phyloP scores from a whole-genome alignment of 2,329 filamentous ascomycete genomes.

The Pseudovirgaria hyperparasitica region DNA sequence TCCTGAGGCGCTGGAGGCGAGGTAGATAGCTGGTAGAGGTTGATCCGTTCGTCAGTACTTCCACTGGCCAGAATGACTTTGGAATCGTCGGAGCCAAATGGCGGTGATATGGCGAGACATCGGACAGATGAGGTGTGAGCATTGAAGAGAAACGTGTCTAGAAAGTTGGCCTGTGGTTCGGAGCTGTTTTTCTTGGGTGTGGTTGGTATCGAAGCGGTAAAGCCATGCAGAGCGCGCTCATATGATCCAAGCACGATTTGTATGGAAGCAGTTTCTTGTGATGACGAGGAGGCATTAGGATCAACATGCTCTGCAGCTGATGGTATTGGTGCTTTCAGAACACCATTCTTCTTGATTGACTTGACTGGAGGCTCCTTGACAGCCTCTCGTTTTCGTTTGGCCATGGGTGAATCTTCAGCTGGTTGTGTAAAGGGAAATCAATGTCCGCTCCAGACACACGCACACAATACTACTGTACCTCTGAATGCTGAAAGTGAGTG shows the following conservation, averaged over 20 bases:
- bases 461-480: too few species aligned
- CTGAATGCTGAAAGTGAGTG: too few species aligned
- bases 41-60: slow-evolving; percentile 86
- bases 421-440: background rate
- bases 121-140: slow-evolving; percentile 84
- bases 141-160: slow-evolving; percentile 91
- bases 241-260: slow-evolving; percentile 92
- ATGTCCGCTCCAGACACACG: too few species aligned
- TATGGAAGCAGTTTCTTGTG: slow-evolving; percentile 34
- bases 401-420: slow-evolving; percentile 8
- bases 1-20: slow-evolving; percentile 41
- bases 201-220: slow-evolving; percentile 58
- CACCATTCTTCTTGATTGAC: slow-evolving; percentile 1
- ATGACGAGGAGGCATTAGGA: slow-evolving; percentile 3
- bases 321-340: slow-evolving; percentile 3
- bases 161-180: slow-evolving; percentile 46
- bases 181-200: slow-evolving; percentile 9
- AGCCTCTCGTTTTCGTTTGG: slow-evolving; percentile 10
- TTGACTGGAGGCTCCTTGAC: slow-evolving; percentile 1
- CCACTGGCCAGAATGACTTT: slow-evolving; percentile 86
- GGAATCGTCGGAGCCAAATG: slow-evolving; percentile 41
- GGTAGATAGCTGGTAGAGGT: slow-evolving; percentile 76
- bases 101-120: slow-evolving; percentile 72
- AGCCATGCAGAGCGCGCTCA: slow-evolving; percentile 80
- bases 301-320: slow-evolving; percentile 2